A percentile compares a stretch with the other conserved stretches of the same genome.
These are phyloP conservation scores for Perilla frutescens DNA, from an alignment of 257 asterid species.

Conservation along the genomic window DNA sequence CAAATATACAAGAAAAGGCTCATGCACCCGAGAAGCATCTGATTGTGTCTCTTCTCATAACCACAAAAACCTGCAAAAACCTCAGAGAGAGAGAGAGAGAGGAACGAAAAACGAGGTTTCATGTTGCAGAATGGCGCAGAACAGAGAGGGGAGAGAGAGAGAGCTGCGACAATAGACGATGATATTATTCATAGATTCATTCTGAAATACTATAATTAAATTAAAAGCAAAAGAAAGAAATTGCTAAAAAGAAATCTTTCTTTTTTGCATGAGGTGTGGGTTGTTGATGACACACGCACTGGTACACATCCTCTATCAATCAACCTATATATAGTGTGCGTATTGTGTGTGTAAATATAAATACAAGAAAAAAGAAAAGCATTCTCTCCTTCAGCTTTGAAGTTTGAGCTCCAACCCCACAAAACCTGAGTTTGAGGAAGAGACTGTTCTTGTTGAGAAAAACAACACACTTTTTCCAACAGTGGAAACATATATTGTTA, in stretches of 20 bases:
- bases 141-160: slow-evolving; percentile 22
- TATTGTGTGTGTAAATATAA: slow-evolving; percentile 21
- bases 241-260: background rate
- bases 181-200: slow-evolving; percentile 47
- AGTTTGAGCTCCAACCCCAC: slow-evolving; percentile 60
- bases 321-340: slow-evolving; percentile 23
- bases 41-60: slow-evolving; percentile 33
- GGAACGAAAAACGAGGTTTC: slow-evolving; percentile 81
- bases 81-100: slow-evolving; percentile 27
- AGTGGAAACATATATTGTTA: slow-evolving; percentile 1
- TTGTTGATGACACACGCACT: slow-evolving; percentile 25
- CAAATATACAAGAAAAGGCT: background rate
- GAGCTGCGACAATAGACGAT: slow-evolving; percentile 38
- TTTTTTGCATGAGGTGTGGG: slow-evolving; percentile 33
- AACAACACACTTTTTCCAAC: background rate
- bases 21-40: slow-evolving; percentile 39
- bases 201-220: slow-evolving; percentile 29
- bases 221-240: background rate
- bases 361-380: slow-evolving; percentile 1
- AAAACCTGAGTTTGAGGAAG: slow-evolving; percentile 33
- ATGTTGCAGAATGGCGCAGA: slow-evolving; percentile 48
- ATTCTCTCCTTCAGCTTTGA: slow-evolving; percentile 38
- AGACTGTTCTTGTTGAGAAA: slow-evolving; percentile 27
- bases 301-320: slow-evolving; percentile 1
- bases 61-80: slow-evolving; percentile 44